Conservation (phyloP, 768 basidiomycete genomes). For the Cytidiella melzeri region DNA sequence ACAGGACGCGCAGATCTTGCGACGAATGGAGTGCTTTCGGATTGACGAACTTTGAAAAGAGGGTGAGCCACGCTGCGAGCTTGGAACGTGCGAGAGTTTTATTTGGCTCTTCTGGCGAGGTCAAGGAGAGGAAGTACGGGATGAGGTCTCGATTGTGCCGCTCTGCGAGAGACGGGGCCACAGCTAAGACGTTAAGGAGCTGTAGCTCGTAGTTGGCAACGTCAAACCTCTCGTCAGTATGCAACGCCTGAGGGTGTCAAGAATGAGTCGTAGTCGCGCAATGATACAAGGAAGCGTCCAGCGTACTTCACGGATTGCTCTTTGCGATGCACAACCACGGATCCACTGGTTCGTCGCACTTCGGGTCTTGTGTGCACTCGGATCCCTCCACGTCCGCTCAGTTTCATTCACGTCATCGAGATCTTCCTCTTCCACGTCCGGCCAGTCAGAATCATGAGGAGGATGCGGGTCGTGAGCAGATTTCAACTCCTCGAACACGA, state of each 20-base stretch:
- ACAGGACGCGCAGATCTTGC: constrained; percentile 56
- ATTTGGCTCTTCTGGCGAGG: constrained; percentile 31
- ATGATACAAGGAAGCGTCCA: background rate
- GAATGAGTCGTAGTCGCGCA: background rate
- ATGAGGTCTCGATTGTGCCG: constrained; percentile 84
- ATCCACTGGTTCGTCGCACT: constrained; percentile 44
- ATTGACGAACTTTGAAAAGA: constrained; percentile 88
- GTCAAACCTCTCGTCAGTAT: constrained; percentile 58
- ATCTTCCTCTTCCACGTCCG: constrained; percentile 24
- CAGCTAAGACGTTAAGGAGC: constrained; percentile 63
- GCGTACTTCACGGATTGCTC: constrained; percentile 30
- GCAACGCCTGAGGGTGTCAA: constrained; percentile 30
- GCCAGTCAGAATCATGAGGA: constrained; percentile 13
- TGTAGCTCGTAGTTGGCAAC: constrained; percentile 72
- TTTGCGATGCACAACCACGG: constrained; percentile 23
- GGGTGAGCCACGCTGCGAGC: constrained; percentile 69
- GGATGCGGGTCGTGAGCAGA: constrained; percentile 8
- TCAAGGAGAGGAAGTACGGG: constrained; percentile 65
- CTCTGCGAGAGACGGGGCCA: constrained; percentile 68
- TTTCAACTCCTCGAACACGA: constrained; percentile 61
- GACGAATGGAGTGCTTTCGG: constrained; percentile 83
- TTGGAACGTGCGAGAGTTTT: constrained; percentile 48
- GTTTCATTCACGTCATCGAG: constrained; percentile 47
- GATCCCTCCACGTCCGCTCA: constrained; percentile 74
- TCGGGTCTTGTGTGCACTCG: constrained; percentile 58